Base-by-base conservation (phyloP, 2,329 filamentous ascomycete genomes). In the Penicillium rolfsii region DNA sequence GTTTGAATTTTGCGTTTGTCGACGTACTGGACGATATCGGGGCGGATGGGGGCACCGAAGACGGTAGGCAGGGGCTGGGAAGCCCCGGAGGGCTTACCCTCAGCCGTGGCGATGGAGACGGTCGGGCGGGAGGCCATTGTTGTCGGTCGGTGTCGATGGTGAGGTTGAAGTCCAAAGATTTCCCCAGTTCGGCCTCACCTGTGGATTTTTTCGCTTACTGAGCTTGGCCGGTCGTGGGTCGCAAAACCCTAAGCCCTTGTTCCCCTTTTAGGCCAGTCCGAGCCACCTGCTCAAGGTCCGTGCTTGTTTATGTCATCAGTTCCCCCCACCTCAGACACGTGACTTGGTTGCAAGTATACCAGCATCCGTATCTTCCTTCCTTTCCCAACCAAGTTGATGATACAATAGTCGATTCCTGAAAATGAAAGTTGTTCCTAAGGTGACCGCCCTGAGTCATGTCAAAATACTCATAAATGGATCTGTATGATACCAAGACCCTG, bases 41-140 rank as follows among this genome's bases (percentile, higher is more conserved):
- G 91, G 82, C 95, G 94, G 87, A 99, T 98, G 75, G 95, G 95
- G 75, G 91, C 88, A 83, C 88, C 88, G 91, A 99, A 99, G 85
- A 99, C 94, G 83, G 92, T 89, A 79, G 96, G 95, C 76, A 98
- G 89, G 81, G 95, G 87, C 83, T 93, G 88, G 79, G 93, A 94
- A 81, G 90, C 87, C 81, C 91, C 91, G 83, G 89, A 91, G 84
- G 92, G 86, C 85, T 90, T 87, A 86, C 95, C 95, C 89, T 97
- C 93, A 84, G 92, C 93, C 84, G 90, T 89, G 85, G 96, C 89
- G 85, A 99, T 93, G 81, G 93, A 91, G 82, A 99, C 95, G 80
- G 93, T 97, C 83, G 95, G 95, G 86, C 95, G 89, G 82, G 91
- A 93, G 85, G 93, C 91, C 92, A 96, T 96, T 87, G 82, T 87